Conservation (phyloP, 352 stramenopile genomes). For the Pythium rishiriense region DNA sequence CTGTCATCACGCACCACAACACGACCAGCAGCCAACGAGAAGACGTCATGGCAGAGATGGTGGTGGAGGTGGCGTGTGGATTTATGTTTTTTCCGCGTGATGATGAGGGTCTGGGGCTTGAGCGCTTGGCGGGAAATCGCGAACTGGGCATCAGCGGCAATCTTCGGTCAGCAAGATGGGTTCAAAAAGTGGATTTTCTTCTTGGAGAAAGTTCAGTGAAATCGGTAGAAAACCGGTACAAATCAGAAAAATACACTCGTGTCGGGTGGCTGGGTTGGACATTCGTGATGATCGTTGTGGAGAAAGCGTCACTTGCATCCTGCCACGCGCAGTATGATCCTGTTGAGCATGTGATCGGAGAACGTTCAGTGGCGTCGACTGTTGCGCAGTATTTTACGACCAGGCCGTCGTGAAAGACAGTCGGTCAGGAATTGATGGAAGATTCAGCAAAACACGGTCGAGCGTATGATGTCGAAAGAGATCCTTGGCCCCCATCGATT, state of each 20-base stretch:
- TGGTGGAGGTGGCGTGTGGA: neutral
- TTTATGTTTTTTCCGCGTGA: neutral
- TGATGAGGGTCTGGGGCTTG: neutral
- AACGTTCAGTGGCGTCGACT: no score
- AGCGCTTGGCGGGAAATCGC: neutral
- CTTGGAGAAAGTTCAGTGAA: neutral
- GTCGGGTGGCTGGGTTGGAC: neutral
- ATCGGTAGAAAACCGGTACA: constrained; percentile 1
- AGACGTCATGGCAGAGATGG: neutral
- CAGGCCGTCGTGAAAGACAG: no score
- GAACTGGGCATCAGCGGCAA: constrained; percentile 1
- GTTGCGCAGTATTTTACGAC: no score
- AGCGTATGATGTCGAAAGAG: no score
- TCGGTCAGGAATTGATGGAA: no score
- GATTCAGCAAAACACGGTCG: no score
- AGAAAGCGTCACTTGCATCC: neutral
- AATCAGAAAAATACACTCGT: neutral
- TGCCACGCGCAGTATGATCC: no score
- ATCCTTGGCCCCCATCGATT: no score
- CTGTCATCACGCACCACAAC: neutral
- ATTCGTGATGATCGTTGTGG: neutral
- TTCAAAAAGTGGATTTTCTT: constrained; percentile 14
- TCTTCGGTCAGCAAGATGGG: constrained; percentile 1
- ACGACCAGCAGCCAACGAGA: neutral
- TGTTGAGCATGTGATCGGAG: no score